Base-by-base conservation (phyloP, 1,139 yeast species). In the Taiozyma sp. region DNA sequence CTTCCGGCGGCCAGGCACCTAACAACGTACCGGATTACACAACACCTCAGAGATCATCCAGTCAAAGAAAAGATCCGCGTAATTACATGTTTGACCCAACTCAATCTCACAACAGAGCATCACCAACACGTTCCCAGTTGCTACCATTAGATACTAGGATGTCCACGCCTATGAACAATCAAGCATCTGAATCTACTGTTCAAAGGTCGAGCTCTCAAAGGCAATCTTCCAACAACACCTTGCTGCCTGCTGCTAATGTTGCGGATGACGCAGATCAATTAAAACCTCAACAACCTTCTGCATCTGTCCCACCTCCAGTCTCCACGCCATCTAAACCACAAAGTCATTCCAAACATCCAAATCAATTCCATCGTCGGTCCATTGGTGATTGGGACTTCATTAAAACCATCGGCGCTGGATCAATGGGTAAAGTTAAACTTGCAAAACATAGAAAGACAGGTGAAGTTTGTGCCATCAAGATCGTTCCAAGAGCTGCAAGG, bases 311-410 rank as follows among this genome's bases (percentile, higher is more conserved):
- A 47, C 52, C 49, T 12, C 62, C 58, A 49, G 22, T 65, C 52
- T 47, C 60, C 48, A 47, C 45, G 28, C 50, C 60, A 19, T 34
- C 58, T 14, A 44, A 60, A 42, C 46, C 51, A 22, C 43, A 67
- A 55, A 43, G 56, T 43, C 48, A 61, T 48, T 38, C 58, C 42
- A 29, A 43, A 34, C 53, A 52, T 14, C 70, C 67, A 22, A 79
- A 73, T 54, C 91, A 85, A 60, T 87, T 87, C 63, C 92, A 91
- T 66, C 80, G 98, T 58, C 85, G 87, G 56, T 80, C 96, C 7
- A 86, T 93, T 51, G 99, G 99, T 19, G 97, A 95, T 60, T 93
- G 99, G 99, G 96, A 89, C 63, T 92, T 93, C 61, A 79, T 90
- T 54, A 91, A 91, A 67, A 91, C 97, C 1, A 89, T 93, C 47